Percentiles rank a stretch among this genome's conserved stretches.
These are phyloP conservation scores for Exophiala viscosa DNA, from an alignment of 2,329 filamentous ascomycete species.

Conservation along the genomic window DNA sequence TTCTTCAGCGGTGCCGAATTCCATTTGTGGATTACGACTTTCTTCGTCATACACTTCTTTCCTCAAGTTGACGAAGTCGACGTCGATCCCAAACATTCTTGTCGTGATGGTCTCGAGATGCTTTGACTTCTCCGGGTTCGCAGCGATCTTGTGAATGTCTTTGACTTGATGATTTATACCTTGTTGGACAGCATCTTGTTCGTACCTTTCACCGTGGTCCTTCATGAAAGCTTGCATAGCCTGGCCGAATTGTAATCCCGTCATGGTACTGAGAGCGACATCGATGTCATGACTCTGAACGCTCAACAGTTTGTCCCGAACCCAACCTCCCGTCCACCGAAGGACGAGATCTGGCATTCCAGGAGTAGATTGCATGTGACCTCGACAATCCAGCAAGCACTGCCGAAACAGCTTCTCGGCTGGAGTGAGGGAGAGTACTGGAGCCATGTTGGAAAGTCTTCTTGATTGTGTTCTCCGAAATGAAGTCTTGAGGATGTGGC, in stretches of 20 bases:
- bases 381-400: constrained; percentile 28
- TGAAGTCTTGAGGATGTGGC: background rate
- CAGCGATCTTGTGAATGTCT: constrained; percentile 79
- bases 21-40: constrained; percentile 84
- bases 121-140: constrained; percentile 94
- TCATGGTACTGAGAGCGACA: constrained; percentile 49
- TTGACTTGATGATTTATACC: constrained; percentile 47
- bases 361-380: constrained; percentile 17
- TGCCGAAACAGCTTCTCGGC: constrained; percentile 28
- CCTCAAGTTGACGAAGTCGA: constrained; percentile 90
- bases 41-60: constrained; percentile 89
- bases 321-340: constrained; percentile 50
- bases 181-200: constrained; percentile 36
- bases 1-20: constrained; percentile 88
- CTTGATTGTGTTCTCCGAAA: background rate
- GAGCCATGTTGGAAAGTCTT: constrained; percentile 10
- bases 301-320: constrained; percentile 49
- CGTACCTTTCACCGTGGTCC: constrained; percentile 42
- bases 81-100: constrained; percentile 77
- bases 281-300: constrained; percentile 48
- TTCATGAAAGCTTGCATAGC: constrained; percentile 42
- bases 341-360: constrained; percentile 37
- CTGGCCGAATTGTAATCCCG: constrained; percentile 46
- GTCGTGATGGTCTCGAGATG: constrained; percentile 90
- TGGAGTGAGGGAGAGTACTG: constrained; percentile 20